These are phyloP conservation scores for Aspergillus intermedius DNA, from an alignment of 2,329 filamentous ascomycete species.

Conservation along the genomic window DNA sequence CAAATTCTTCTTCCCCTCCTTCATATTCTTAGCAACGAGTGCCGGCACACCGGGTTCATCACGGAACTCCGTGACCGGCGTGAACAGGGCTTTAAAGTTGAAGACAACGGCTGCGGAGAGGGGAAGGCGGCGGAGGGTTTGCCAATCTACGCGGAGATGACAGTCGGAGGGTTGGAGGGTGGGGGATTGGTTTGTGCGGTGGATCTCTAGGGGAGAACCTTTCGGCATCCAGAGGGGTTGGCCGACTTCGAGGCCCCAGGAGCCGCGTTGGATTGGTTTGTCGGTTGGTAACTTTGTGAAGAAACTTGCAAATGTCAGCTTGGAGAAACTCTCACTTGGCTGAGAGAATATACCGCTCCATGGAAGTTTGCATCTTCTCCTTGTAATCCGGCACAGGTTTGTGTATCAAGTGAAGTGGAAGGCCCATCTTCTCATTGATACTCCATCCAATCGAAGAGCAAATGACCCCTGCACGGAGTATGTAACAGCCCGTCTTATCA, in stretches of 20 bases:
- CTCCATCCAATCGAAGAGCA: slow-evolving; percentile 80
- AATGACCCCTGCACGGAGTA: slow-evolving; percentile 67
- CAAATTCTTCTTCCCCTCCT: slow-evolving; percentile 61
- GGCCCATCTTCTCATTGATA: slow-evolving; percentile 64
- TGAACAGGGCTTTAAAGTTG: slow-evolving; percentile 85
- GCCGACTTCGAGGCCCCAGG: slow-evolving; percentile 75
- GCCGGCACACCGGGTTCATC: slow-evolving; percentile 68
- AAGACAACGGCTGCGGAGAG: slow-evolving; percentile 71
- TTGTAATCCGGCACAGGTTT: slow-evolving; percentile 71
- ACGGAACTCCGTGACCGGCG: slow-evolving; percentile 61
- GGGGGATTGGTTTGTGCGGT: slow-evolving; percentile 53
- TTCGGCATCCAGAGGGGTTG: slow-evolving; percentile 69
- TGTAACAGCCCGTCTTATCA: slow-evolving; percentile 63
- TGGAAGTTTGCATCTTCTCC: slow-evolving; percentile 79
- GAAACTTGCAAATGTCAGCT: slow-evolving; percentile 35
- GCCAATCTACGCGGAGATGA: slow-evolving; percentile 76
- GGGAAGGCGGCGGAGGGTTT: slow-evolving; percentile 72
- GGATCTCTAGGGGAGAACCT: slow-evolving; percentile 57
- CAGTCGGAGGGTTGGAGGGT: slow-evolving; percentile 54
- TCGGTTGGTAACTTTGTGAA: slow-evolving; percentile 71
- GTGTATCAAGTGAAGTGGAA: slow-evolving; percentile 66
- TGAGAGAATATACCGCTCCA: slow-evolving; percentile 55
- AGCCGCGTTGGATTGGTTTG: slow-evolving; percentile 73
- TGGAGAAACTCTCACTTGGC: too few relatives aligned
- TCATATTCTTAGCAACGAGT: slow-evolving; percentile 61